These are phyloP conservation scores for Tympanopsis confertula DNA, from an alignment of 2,329 filamentous ascomycete species.

Conservation along the genomic window DNA sequence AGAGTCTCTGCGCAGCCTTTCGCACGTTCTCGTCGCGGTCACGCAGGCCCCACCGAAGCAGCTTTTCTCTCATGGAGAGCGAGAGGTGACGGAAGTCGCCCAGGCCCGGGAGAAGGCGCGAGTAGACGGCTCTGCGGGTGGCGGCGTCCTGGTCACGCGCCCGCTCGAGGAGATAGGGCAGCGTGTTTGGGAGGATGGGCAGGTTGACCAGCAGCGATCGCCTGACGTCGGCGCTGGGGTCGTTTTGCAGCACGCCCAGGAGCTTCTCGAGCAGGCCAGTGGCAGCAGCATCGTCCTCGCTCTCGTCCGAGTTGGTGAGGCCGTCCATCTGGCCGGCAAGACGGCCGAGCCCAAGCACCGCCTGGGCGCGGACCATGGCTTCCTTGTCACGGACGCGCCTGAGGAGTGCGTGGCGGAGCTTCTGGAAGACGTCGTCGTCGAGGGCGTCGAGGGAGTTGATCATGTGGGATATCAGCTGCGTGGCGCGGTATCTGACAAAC, in stretches of 20 bases:
- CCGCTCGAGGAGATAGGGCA: slow-evolving; percentile 80
- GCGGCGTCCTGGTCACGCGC: slow-evolving; percentile 78
- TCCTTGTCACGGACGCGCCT: slow-evolving; percentile 91
- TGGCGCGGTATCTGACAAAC: slow-evolving; percentile 76
- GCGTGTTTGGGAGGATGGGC: slow-evolving; percentile 69
- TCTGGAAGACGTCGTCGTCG: slow-evolving; percentile 81
- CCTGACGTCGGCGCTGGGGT: slow-evolving; percentile 86
- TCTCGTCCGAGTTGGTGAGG: slow-evolving; percentile 58
- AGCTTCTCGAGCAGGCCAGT: slow-evolving; percentile 71
- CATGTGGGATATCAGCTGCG: slow-evolving; percentile 80
- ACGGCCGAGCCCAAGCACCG: slow-evolving; percentile 77
- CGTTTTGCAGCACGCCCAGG: slow-evolving; percentile 80
- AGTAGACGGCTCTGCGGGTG: slow-evolving; percentile 77
- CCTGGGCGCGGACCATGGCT: slow-evolving; percentile 80
- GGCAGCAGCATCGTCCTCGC: slow-evolving; percentile 52
- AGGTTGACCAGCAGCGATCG: slow-evolving; percentile 80
- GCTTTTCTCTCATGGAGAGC: slow-evolving; percentile 85
- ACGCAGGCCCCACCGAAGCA: slow-evolving; percentile 84
- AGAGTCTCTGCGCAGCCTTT: slow-evolving; percentile 79
- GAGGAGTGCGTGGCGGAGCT: slow-evolving; percentile 66
- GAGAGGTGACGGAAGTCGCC: slow-evolving; percentile 92
- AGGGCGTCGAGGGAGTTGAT: slow-evolving; percentile 87
- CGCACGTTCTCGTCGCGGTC: slow-evolving; percentile 90
- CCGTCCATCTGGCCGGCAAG: slow-evolving; percentile 67
- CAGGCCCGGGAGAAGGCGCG: slow-evolving; percentile 71